Percentiles rank a stretch among this genome's conserved stretches.
Conservation (phyloP, 2,329 filamentous ascomycete species). For the Penicillium carneum region DNA sequence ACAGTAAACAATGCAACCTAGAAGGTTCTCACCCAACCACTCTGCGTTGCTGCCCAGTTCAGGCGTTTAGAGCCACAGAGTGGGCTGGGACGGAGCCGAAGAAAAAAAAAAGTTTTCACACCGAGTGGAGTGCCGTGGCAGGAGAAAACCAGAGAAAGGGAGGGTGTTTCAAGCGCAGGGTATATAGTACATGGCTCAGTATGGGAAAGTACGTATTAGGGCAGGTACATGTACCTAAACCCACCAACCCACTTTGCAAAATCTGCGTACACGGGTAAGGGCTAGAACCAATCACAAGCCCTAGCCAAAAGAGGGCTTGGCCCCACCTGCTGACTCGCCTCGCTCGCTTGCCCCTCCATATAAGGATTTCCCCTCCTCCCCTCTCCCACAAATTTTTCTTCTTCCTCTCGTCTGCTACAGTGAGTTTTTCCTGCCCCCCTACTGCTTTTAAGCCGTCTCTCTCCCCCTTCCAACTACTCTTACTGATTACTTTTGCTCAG, state of each 20-base stretch:
- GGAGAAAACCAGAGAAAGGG: constrained; percentile 41
- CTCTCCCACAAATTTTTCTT: constrained; percentile 52
- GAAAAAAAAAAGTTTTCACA: constrained; percentile 38
- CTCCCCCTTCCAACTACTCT: constrained; percentile 34
- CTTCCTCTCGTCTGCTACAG: constrained; percentile 55
- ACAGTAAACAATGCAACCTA: constrained; percentile 27
- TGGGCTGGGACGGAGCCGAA: constrained; percentile 29
- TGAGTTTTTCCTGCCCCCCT: constrained; percentile 51
- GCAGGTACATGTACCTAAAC: constrained; percentile 19
- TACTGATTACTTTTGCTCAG: constrained; percentile 45
- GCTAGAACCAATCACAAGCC: constrained; percentile 38
- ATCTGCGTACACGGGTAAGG: constrained; percentile 40
- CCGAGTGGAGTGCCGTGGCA: constrained; percentile 35
- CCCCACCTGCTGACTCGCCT: constrained; percentile 46
- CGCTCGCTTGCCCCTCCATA: constrained; percentile 57
- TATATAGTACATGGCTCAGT: constrained; percentile 18
- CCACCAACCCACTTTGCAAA: constrained; percentile 41
- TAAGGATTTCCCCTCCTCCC: constrained; percentile 55
- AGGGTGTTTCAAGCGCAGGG: constrained; percentile 15
- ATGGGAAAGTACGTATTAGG: not conserved
- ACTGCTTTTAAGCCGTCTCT: constrained; percentile 20
- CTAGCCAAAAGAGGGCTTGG: constrained; percentile 43
- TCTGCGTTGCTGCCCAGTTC: constrained; percentile 52
- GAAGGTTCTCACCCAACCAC: constrained; percentile 26
- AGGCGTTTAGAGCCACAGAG: constrained; percentile 23